These are phyloP conservation scores for Leishmania aethiopica DNA, from an alignment of 208 protist genomes.

Conservation along the genomic window DNA sequence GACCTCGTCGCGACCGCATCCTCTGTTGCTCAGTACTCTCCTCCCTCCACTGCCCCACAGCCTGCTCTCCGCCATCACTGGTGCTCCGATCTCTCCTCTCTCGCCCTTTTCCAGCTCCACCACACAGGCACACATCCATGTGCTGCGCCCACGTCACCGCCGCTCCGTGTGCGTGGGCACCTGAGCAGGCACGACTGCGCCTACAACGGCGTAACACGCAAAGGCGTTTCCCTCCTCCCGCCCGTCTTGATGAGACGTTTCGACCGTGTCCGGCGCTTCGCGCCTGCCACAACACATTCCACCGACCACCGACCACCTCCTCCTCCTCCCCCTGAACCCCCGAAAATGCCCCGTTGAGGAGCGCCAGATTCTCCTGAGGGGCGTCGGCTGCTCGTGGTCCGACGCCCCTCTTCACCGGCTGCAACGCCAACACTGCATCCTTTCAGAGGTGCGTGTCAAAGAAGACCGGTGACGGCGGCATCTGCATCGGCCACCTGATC, in stretches of 20 bases:
- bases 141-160: neutral
- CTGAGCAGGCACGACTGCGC: neutral
- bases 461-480: slow-evolving; percentile 28
- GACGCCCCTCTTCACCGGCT: slow-evolving; percentile 39
- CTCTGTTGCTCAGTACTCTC: neutral
- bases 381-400: slow-evolving; percentile 29
- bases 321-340: neutral
- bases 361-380: slow-evolving; percentile 26
- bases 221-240: neutral
- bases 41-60: neutral
- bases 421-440: slow-evolving; percentile 23
- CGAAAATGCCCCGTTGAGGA: slow-evolving; percentile 9
- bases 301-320: neutral
- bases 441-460: slow-evolving; percentile 35
- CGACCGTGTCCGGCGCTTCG: neutral
- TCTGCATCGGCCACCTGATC: slow-evolving; percentile 38
- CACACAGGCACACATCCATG: neutral
- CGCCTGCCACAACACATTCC: neutral
- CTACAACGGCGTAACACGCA: neutral
- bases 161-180: neutral
- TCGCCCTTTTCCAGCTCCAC: neutral
- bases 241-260: neutral
- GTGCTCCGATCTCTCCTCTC: neutral
- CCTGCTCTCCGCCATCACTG: neutral
- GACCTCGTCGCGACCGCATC: neutral